Evolutionary conservation across 2,329 filamentous ascomycete genomes (phyloP).

Genomic region (Botrytis elliptica): DNA sequence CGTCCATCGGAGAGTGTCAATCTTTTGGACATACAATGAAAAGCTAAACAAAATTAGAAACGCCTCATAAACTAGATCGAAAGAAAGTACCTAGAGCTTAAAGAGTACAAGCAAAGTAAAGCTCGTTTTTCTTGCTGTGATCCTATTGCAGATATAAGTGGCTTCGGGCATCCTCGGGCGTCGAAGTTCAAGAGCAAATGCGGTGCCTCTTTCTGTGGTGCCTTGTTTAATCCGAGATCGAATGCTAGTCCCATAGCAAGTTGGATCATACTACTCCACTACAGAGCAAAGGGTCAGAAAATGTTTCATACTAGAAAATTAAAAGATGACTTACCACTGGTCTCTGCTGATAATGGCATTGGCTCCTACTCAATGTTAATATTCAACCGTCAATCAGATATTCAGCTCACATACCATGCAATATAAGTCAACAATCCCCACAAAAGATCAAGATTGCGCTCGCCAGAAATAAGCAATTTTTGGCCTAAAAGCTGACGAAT

Average conservation of each 20-base stretch:
- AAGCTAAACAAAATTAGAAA: constrained; percentile 35
- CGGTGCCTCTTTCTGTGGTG: constrained; percentile 22
- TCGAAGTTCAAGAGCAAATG: constrained; percentile 10
- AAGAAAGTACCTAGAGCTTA: constrained; percentile 42
- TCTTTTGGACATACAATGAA: constrained; percentile 46
- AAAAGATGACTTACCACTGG: not conserved
- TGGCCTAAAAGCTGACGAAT: constrained; percentile 47
- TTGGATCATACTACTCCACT: constrained; percentile 22
- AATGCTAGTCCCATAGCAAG: constrained; percentile 25
- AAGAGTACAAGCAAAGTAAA: constrained; percentile 48
- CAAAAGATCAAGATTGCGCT: constrained; percentile 52
- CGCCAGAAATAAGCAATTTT: constrained; percentile 49
- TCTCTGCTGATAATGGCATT: constrained; percentile 26
- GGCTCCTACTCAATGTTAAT: constrained; percentile 38
- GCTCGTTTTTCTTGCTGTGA: constrained; percentile 52
- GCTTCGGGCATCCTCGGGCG: constrained; percentile 19
- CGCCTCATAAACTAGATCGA: not conserved
- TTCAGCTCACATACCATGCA: not conserved
- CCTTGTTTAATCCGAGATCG: constrained; percentile 27
- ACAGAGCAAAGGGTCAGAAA: not conserved
- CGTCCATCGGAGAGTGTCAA: constrained; percentile 57
- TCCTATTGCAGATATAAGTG: constrained; percentile 29
- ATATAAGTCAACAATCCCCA: constrained; percentile 46
- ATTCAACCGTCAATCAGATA: not conserved
- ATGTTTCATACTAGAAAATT: not conserved